Evolutionary conservation across 2,329 filamentous ascomycete species (phyloP).

Genomic region (Neodidymelliopsis sp.): DNA sequence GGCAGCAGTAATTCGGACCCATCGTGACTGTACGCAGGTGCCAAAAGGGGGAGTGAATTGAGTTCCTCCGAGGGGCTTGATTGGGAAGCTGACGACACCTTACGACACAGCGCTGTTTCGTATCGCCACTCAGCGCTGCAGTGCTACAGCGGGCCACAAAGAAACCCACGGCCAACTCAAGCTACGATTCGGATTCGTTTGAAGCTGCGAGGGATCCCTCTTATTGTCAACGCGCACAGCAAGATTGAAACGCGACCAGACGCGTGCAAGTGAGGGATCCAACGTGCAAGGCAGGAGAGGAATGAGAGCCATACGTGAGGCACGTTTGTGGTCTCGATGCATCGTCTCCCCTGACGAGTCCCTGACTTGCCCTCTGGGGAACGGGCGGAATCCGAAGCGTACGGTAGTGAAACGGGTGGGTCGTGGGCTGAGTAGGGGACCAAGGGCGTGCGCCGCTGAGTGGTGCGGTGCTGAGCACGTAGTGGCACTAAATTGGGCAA

Average conservation of each 20-base stretch:
- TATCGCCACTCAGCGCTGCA: slow-evolving; percentile 35
- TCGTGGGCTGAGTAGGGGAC: slow-evolving; percentile 35
- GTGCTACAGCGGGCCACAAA: slow-evolving; percentile 35
- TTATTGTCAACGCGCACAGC: background rate
- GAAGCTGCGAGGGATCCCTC: slow-evolving; percentile 16
- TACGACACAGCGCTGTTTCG: slow-evolving; percentile 43
- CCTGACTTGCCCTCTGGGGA: slow-evolving; percentile 22
- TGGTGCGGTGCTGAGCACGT: slow-evolving; percentile 20
- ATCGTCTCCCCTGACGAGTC: slow-evolving; percentile 26
- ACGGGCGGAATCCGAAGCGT: slow-evolving; percentile 26
- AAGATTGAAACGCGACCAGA: slow-evolving; percentile 11
- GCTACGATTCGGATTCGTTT: slow-evolving; percentile 18
- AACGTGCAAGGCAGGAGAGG: slow-evolving; percentile 13
- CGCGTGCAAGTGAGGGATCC: slow-evolving; percentile 11
- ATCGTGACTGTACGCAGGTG: slow-evolving; percentile 23
- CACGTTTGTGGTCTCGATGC: slow-evolving; percentile 22
- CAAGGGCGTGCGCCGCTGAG: slow-evolving; percentile 18
- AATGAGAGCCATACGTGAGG: slow-evolving; percentile 21
- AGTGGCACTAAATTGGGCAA: slow-evolving; percentile 25
- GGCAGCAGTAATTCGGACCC: slow-evolving; percentile 28
- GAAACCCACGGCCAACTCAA: slow-evolving; percentile 20
- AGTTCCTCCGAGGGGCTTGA: slow-evolving; percentile 25
- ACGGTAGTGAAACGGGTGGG: slow-evolving; percentile 38
- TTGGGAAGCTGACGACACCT: slow-evolving; percentile 37
- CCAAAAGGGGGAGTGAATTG: slow-evolving; percentile 23